Percentiles rank a stretch among this genome's conserved stretches.
These are phyloP conservation scores for Chrysophaeum taylorii DNA, from an alignment of 352 stramenopile genomes.

Conservation along the genomic window DNA sequence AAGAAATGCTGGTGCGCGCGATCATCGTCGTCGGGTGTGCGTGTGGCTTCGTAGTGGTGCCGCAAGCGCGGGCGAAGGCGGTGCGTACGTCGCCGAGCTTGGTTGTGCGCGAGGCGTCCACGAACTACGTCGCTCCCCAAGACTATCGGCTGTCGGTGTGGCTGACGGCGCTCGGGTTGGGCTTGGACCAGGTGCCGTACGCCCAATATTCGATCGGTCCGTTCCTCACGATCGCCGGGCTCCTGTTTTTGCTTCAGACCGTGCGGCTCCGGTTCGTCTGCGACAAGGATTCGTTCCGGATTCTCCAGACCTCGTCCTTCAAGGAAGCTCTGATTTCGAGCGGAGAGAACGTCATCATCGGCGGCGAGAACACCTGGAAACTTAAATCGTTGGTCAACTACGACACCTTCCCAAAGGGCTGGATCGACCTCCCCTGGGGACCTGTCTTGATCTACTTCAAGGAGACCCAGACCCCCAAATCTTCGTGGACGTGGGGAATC, in stretches of 20 bases:
- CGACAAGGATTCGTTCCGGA: neutral
- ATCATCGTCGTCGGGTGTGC: too few species aligned
- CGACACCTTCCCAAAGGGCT: conserved; percentile 34
- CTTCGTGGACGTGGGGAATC: conserved; percentile 28
- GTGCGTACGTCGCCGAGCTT: too few species aligned
- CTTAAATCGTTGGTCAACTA: conserved; percentile 51
- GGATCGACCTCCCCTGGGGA: conserved; percentile 1
- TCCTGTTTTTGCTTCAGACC: conserved; percentile 7
- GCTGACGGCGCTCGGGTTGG: too few species aligned
- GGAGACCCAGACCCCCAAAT: conserved; percentile 27
- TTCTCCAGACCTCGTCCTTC: neutral
- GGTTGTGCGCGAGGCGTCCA: too few species aligned
- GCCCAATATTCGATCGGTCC: neutral
- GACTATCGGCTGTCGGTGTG: too few species aligned
- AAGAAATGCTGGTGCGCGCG: too few species aligned
- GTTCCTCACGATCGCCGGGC: neutral
- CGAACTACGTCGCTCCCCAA: too few species aligned
- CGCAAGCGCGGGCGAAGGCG: too few species aligned
- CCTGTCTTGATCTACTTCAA: conserved; percentile 55
- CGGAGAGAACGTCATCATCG: conserved; percentile 44
- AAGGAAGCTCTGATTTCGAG: too few species aligned
- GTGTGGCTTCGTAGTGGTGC: too few species aligned
- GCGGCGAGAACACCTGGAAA: conserved; percentile 42
- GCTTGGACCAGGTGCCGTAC: neutral
- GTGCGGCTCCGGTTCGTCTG: neutral